Evolutionary conservation across 768 basidiomycete species (phyloP), one percentile per base, ranked within the genome.

Genomic region (Leccinum variicolor): DNA sequence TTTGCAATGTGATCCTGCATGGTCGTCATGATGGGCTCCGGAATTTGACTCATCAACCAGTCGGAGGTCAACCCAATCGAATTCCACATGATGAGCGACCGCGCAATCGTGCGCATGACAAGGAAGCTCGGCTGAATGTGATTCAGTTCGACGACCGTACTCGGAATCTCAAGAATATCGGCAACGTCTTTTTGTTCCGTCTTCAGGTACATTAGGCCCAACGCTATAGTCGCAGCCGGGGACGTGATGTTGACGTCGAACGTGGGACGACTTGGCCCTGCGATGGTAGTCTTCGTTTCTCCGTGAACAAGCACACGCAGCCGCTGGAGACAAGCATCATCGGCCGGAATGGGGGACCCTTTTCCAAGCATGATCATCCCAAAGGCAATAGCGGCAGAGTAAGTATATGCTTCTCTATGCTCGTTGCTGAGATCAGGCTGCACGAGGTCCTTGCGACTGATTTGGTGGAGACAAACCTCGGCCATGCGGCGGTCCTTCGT

Each of bases 301-400:
- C 94, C 91, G 54, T 90, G 88, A 49, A 96, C 81, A 33, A 94
- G 79, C n/a, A 84, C 70, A 39, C 83, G 85, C 48, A 98, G 73
- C 26, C 86, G 84, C 31, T 81, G 79, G 17, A 95, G 73, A 50
- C 91, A 76, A 11, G 79, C 77, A 56, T 86, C 72, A 62, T 97
- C 95, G 1, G 91, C 91, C 2, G 90, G 89, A 33, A 88, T 85
- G 8, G 80, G 78, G 0, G 84, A 79, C 2, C 97, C 95, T 64
- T 86, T 87, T 6, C 92, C 95, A 15, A 98, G 82, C 89, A 98
- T 96, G 72, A 96, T 89, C 85, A 97, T 90, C 5, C 97, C 97
- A 67, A 97, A 97, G 1, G 92, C 88, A 29, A 97, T 81, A 9
- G 92, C 92, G 3, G 93, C 85, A 2, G 92, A 83, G 61, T 92